phyloP scores from a whole-genome alignment of 2,329 filamentous ascomycete species.

The Neonectria sp. region DNA sequence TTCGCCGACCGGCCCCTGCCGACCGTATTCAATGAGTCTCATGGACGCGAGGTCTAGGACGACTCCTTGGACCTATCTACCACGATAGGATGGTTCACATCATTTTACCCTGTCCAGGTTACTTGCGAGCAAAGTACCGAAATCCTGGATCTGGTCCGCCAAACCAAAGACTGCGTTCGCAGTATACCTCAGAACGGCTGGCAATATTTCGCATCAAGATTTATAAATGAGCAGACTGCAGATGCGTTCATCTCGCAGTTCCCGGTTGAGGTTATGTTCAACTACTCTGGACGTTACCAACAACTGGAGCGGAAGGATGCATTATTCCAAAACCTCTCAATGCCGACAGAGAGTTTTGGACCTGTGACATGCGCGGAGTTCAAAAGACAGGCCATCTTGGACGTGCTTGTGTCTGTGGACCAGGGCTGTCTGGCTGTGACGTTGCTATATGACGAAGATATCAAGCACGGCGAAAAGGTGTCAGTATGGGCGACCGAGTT shows the following conservation, averaged over 20 bases:
- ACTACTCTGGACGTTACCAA: slow-evolving; percentile 42
- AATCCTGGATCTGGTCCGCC: slow-evolving; percentile 29
- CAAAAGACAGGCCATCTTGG: no score
- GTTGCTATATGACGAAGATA: no score
- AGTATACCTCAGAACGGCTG: slow-evolving; percentile 37
- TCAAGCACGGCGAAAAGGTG: no score
- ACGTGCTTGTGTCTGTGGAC: no score
- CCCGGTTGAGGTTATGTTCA: slow-evolving; percentile 50
- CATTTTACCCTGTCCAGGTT: slow-evolving; percentile 46
- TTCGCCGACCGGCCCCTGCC: slow-evolving; percentile 48
- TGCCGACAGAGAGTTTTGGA: not conserved
- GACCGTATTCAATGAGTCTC: slow-evolving; percentile 50
- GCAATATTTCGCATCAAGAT: slow-evolving; percentile 38
- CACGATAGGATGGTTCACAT: slow-evolving; percentile 57
- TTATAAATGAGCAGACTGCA: slow-evolving; percentile 37
- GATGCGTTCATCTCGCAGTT: slow-evolving; percentile 50
- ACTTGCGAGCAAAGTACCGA: not conserved
- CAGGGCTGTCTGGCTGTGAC: no score
- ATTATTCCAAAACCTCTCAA: slow-evolving; percentile 6
- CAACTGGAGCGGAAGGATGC: slow-evolving; percentile 36
- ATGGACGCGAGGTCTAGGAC: slow-evolving; percentile 53
- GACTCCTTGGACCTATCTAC: slow-evolving; percentile 46
- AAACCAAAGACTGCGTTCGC: slow-evolving; percentile 42
- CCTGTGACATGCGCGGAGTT: no score
- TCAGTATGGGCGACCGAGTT: no score